phyloP scores from a whole-genome alignment of 2,329 filamentous ascomycete species.

The Aspergillus sp. region DNA sequence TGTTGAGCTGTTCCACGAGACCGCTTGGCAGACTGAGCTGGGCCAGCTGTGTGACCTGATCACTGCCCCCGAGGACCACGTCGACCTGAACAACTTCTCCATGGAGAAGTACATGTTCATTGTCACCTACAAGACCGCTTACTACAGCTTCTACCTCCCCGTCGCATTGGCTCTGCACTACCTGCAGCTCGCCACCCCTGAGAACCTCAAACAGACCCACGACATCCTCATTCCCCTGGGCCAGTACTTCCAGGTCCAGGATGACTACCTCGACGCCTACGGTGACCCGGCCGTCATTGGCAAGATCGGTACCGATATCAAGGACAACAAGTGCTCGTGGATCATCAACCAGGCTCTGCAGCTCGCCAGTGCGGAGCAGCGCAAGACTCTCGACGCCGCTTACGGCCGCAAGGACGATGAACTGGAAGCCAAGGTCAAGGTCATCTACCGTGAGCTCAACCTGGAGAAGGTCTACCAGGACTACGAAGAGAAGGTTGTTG shows the following conservation, averaged over 20 bases:
- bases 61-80: slow-evolving; percentile 88
- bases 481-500: slow-evolving; percentile 83
- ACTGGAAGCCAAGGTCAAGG: slow-evolving; percentile 82
- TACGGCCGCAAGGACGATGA: slow-evolving; percentile 87
- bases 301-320: slow-evolving; percentile 98
- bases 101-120: slow-evolving; percentile 93
- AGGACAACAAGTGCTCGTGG: slow-evolving; percentile 99
- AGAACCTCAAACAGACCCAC: slow-evolving; percentile 84
- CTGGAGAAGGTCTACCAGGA: slow-evolving; percentile 78
- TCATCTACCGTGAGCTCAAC: slow-evolving; percentile 78
- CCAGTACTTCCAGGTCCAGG: slow-evolving; percentile 98
- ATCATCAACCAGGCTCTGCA: slow-evolving; percentile 89
- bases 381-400: slow-evolving; percentile 80
- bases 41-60: slow-evolving; percentile 92
- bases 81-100: slow-evolving; percentile 92
- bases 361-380: slow-evolving; percentile 76
- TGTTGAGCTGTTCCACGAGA: slow-evolving; percentile 93
- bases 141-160: slow-evolving; percentile 98
- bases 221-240: slow-evolving; percentile 94
- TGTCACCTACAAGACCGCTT: slow-evolving; percentile 98
- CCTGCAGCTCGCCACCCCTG: slow-evolving; percentile 74
- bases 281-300: slow-evolving; percentile 88
- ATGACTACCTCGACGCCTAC: slow-evolving; percentile 98
- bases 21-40: slow-evolving; percentile 88
- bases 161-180: slow-evolving; percentile 86